Evolutionary conservation across 192 early-diverging fungal genomes (phyloP).

Genomic region (Pilaira anomala): DNA sequence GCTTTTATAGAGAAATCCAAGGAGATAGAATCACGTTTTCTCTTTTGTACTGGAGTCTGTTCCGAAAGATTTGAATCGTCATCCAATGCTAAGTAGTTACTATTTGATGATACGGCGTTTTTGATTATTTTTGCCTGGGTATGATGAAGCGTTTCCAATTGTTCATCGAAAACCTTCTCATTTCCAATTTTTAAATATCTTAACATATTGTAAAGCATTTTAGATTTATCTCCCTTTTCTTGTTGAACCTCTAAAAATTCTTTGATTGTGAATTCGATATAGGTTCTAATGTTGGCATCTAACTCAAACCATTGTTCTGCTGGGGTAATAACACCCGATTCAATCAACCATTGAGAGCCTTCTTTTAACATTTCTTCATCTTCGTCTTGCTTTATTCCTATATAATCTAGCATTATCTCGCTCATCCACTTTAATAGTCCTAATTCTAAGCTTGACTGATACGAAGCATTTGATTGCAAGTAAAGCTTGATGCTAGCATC

Average conservation of each 20-base stretch:
- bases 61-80: no score
- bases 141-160: no score
- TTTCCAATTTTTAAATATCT: no score
- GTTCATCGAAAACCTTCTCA: no score
- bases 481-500: conserved; percentile 5
- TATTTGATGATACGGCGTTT: no score
- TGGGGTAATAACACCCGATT: not conserved
- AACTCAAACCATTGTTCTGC: conserved; percentile 21
- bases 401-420: conserved; percentile 23
- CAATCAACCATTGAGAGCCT: not conserved
- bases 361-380: conserved; percentile 8
- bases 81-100: no score
- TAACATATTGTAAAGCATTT: conserved; percentile 1
- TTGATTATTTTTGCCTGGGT: no score
- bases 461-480: not conserved
- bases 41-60: no score
- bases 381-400: conserved; percentile 29
- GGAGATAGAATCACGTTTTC: no score
- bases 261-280: not conserved
- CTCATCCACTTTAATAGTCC: conserved; percentile 30
- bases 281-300: not conserved
- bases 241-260: not conserved
- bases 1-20: no score
- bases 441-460: not conserved
- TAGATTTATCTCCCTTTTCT: not conserved